Evolutionary conservation across 164 flowering plant genomes (phyloP).

Genomic region (Piper betle): DNA sequence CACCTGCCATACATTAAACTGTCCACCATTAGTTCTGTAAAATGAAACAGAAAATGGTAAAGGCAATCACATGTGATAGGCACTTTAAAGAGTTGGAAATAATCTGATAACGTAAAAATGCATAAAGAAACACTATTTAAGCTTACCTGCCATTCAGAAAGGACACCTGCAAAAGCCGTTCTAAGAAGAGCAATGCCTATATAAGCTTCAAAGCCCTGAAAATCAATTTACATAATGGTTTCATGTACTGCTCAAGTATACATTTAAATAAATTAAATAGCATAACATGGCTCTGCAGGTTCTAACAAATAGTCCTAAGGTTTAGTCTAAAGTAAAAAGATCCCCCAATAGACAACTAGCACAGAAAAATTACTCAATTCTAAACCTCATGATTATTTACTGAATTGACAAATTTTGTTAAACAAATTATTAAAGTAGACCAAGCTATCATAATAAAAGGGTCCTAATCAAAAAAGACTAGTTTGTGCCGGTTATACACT

Average conservation of each 20-base stretch:
- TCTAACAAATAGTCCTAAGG: not conserved
- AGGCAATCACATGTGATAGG: not conserved
- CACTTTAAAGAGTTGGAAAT: not conserved
- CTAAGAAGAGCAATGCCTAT: slow-evolving; percentile 63
- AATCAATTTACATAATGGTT: not conserved
- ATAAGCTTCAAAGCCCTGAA: slow-evolving; percentile 93
- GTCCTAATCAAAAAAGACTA: too few relatives aligned
- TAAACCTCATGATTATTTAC: too few relatives aligned
- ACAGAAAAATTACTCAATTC: too few relatives aligned
- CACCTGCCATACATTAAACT: slow-evolving; percentile 34
- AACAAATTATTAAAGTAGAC: too few relatives aligned
- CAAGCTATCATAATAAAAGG: too few relatives aligned
- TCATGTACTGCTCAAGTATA: not conserved
- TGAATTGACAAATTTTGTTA: too few relatives aligned
- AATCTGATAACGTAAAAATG: not conserved
- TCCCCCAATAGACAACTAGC: too few relatives aligned
- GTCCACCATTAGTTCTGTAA: not conserved
- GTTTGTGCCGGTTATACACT: not conserved
- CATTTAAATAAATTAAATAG: too few relatives aligned
- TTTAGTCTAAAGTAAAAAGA: too few relatives aligned
- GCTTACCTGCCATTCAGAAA: slow-evolving; percentile 89
- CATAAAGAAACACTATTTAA: not conserved
- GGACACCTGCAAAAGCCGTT: slow-evolving; percentile 61
- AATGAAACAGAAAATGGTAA: not conserved
- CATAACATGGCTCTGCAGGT: not conserved